Evolutionary conservation across 2,329 filamentous ascomycete species (phyloP).

Genomic region (Dryadomyces quercivorus): DNA sequence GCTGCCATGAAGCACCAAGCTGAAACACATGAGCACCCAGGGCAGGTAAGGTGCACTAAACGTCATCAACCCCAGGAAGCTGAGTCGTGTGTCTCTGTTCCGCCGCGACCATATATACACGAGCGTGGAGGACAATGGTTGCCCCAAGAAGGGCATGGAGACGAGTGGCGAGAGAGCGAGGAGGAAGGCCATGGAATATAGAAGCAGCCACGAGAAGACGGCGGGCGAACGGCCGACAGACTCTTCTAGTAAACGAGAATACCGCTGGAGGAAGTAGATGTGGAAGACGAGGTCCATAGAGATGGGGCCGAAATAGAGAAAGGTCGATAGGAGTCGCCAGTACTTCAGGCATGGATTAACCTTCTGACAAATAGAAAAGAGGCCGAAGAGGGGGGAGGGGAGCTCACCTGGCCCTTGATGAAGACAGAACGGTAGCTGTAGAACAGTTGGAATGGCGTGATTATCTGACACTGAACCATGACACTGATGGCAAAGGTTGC

Average conservation of each 20-base stretch:
- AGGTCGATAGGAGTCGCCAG: slow-evolving; percentile 92
- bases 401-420: slow-evolving; percentile 71
- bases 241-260: slow-evolving; percentile 89
- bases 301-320: slow-evolving; percentile 93
- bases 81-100: slow-evolving; percentile 83
- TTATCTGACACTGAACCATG: slow-evolving; percentile 82
- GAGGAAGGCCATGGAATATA: slow-evolving; percentile 72
- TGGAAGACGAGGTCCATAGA: slow-evolving; percentile 93
- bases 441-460: slow-evolving; percentile 91
- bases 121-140: slow-evolving; percentile 79
- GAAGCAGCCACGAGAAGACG: slow-evolving; percentile 86
- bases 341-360: slow-evolving; percentile 45
- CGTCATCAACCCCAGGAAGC: slow-evolving; percentile 76
- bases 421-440: slow-evolving; percentile 93
- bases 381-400: not conserved
- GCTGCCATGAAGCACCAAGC: slow-evolving; percentile 76
- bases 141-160: slow-evolving; percentile 88
- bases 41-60: slow-evolving; percentile 92
- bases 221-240: slow-evolving; percentile 84
- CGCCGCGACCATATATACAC: slow-evolving; percentile 97
- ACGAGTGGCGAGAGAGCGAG: slow-evolving; percentile 75
- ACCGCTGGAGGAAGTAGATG: slow-evolving; percentile 95
- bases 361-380: slow-evolving; percentile 3
- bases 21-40: slow-evolving; percentile 91
- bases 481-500: slow-evolving; percentile 80